Evolutionary conservation across 805 yeast genomes (phyloP).

Genomic region (Starmerella stigmatis): DNA sequence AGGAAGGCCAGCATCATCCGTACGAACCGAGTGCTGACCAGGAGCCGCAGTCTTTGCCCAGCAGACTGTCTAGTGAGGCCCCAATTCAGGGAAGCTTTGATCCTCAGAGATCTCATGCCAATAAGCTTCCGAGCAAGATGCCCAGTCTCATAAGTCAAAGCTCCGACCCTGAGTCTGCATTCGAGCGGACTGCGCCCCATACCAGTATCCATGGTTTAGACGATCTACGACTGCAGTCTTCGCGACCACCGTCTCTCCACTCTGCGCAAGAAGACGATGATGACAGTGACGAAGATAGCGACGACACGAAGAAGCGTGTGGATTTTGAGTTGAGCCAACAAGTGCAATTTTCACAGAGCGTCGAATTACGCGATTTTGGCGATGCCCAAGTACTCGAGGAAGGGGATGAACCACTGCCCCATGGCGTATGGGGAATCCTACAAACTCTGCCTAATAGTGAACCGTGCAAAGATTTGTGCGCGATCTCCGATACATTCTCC

Average conservation of each 20-base stretch:
- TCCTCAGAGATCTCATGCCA: too few relatives aligned
- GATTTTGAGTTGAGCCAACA: conserved; percentile 16
- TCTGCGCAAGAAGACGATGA: conserved; percentile 1
- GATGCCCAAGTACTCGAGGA: conserved; percentile 15
- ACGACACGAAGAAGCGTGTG: conserved; percentile 17
- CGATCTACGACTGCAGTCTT: conserved; percentile 3
- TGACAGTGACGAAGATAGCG: conserved; percentile 20
- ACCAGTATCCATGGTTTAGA: neutral
- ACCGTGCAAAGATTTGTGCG: conserved; percentile 39
- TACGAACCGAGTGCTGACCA: too few relatives aligned
- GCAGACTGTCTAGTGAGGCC: neutral
- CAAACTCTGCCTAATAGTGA: conserved; percentile 42
- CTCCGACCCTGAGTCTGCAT: neutral
- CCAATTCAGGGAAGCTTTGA: too few relatives aligned
- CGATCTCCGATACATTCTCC: conserved; percentile 59
- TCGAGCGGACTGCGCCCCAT: neutral
- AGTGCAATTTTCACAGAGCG: conserved; percentile 13
- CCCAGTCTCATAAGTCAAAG: neutral
- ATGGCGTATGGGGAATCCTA: conserved; percentile 55
- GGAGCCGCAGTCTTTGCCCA: neutral
- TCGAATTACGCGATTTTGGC: conserved; percentile 25
- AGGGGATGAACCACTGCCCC: conserved; percentile 30
- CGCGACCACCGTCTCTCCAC: neutral
- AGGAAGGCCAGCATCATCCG: too few relatives aligned
- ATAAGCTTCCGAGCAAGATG: neutral